Percentiles rank a stretch among this genome's conserved stretches.
Evolutionary conservation across 345 rosid genomes (phyloP).

Genomic region (Firmiana major): DNA sequence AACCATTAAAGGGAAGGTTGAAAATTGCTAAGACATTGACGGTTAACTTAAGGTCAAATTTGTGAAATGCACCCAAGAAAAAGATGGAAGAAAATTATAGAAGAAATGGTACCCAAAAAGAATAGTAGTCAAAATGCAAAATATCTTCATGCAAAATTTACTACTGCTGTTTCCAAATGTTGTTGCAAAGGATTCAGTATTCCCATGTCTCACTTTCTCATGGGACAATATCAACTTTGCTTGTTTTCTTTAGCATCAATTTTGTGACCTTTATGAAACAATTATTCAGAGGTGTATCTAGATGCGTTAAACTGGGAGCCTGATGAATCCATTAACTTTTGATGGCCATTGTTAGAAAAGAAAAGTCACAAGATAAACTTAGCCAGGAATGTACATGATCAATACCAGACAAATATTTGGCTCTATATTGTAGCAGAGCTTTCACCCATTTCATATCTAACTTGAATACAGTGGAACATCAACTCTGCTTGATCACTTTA

Average conservation of each 20-base stretch:
- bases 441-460: constrained; percentile 29
- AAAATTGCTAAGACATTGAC: not conserved
- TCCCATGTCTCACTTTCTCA: constrained; percentile 52
- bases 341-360: constrained; percentile 4
- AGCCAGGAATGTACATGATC: not conserved
- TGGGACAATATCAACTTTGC: constrained; percentile 57
- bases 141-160: not conserved
- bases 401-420: not conserved
- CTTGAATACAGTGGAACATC: constrained; percentile 28
- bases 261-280: constrained; percentile 75
- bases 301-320: constrained; percentile 44
- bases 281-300: constrained; percentile 71
- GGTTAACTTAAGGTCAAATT: not conserved
- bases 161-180: not conserved
- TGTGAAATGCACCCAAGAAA: not conserved
- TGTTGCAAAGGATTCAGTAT: constrained; percentile 56
- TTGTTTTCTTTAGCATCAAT: constrained; percentile 62
- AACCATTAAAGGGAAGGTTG: not conserved
- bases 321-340: not conserved
- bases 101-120: not conserved
- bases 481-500: constrained; percentile 30
- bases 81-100: not conserved
- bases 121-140: not conserved
- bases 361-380: not conserved
- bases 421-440: constrained; percentile 21